These are phyloP conservation scores for Hericium erinaceus DNA, from an alignment of 768 basidiomycete genomes.

Conservation along the genomic window DNA sequence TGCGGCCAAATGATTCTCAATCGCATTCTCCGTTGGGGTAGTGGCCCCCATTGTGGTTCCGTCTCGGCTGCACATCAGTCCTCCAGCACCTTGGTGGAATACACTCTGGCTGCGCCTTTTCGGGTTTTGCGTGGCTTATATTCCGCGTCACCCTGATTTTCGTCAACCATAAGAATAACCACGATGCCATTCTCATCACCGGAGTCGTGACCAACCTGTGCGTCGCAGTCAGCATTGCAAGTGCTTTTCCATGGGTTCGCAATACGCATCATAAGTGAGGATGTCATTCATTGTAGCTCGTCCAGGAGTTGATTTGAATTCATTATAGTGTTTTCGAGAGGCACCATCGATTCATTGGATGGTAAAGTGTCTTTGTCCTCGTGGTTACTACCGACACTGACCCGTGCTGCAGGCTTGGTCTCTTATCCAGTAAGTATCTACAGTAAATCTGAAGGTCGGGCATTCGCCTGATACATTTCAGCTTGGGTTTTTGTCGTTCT, in stretches of 20 bases:
- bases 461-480: background rate
- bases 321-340: conserved; percentile 61
- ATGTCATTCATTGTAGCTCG: background rate
- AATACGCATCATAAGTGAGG: conserved; percentile 74
- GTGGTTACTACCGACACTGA: conserved; percentile 16
- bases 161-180: conserved; percentile 36
- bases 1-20: background rate
- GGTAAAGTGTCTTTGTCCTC: conserved; percentile 39
- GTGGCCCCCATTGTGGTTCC: conserved; percentile 34
- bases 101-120: conserved; percentile 66
- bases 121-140: conserved; percentile 62
- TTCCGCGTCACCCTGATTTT: conserved; percentile 53
- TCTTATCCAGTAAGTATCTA: conserved; percentile 39
- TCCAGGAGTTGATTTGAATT: background rate
- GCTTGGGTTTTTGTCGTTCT: conserved; percentile 64
- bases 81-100: conserved; percentile 65
- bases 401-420: conserved; percentile 24
- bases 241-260: conserved; percentile 73
- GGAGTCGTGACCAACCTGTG: conserved; percentile 51
- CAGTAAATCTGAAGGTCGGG: background rate
- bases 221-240: conserved; percentile 48
- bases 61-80: conserved; percentile 27
- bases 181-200: conserved; percentile 48
- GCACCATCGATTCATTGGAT: conserved; percentile 73
- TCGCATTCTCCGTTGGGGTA: conserved; percentile 7